These are phyloP conservation scores for Lipomyces starkeyi DNA, from an alignment of 805 yeast species.

Conservation along the genomic window DNA sequence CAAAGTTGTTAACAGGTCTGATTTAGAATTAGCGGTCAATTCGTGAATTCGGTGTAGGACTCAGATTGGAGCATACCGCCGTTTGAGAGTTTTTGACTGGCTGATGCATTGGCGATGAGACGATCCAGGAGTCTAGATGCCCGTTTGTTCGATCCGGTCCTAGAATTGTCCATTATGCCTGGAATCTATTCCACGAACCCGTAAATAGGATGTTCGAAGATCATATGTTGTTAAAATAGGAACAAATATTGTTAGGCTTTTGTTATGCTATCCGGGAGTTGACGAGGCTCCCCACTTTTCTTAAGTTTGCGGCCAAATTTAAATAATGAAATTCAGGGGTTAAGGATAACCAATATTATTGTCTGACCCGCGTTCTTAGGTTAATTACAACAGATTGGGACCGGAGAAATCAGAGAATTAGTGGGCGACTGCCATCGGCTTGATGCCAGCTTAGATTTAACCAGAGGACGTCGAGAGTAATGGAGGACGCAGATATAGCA, in stretches of 20 bases:
- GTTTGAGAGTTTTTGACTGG: neutral
- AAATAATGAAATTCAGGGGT: neutral
- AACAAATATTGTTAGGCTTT: neutral
- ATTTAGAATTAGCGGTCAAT: neutral
- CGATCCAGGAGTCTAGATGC: neutral
- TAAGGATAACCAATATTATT: too few species aligned
- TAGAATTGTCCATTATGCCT: neutral
- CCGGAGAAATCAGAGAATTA: neutral
- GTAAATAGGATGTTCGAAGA: neutral
- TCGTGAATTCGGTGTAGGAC: neutral
- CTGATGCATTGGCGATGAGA: neutral
- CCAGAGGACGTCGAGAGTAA: neutral
- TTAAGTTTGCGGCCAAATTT: too few species aligned
- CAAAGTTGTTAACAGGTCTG: neutral
- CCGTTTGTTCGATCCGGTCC: neutral
- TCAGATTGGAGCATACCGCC: neutral
- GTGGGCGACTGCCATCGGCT: neutral
- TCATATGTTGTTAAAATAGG: neutral
- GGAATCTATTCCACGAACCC: neutral
- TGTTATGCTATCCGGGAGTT: too few species aligned
- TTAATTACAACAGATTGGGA: too few species aligned
- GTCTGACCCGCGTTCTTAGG: too few species aligned
- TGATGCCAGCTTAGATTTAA: neutral
- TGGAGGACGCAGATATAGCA: conserved; percentile 8
- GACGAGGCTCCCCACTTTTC: too few species aligned